phyloP scores from a whole-genome alignment of 2,329 filamentous ascomycete genomes.

The Byssochlamys sp. region DNA sequence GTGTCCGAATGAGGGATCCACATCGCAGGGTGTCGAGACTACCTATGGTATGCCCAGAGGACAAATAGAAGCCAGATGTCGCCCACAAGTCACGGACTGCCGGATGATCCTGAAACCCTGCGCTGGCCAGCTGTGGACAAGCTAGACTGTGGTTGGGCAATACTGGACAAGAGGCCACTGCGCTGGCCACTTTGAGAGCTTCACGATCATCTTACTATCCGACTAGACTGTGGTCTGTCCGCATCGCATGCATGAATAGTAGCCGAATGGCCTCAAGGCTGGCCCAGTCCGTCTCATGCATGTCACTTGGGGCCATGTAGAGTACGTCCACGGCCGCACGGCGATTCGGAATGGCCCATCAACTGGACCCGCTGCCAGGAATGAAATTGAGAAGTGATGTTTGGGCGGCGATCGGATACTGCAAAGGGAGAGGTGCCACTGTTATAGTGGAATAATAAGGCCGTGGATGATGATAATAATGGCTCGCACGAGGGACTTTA shows the following conservation, averaged over 20 bases:
- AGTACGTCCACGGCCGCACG: neutral
- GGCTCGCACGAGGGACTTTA: neutral
- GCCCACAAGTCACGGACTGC: neutral
- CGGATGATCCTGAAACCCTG: neutral
- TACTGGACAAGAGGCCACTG: neutral
- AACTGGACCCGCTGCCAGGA: neutral
- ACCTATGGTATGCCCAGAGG: neutral
- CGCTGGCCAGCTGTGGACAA: neutral
- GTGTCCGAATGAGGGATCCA: neutral
- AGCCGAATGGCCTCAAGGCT: neutral
- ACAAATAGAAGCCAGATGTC: neutral
- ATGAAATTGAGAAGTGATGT: neutral
- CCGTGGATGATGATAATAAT: neutral
- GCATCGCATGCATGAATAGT: neutral
- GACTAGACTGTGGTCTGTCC: neutral
- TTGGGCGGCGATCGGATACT: neutral
- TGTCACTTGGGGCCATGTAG: neutral
- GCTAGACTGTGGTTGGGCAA: neutral
- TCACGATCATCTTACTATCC: neutral
- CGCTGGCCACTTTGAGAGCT: neutral
- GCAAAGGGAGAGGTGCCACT: neutral
- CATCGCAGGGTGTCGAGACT: neutral
- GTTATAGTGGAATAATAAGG: neutral
- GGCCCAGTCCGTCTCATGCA: neutral
- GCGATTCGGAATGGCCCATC: neutral